phyloP scores from a whole-genome alignment of 2,329 filamentous ascomycete species.

The Ophiostoma angusticollis region DNA sequence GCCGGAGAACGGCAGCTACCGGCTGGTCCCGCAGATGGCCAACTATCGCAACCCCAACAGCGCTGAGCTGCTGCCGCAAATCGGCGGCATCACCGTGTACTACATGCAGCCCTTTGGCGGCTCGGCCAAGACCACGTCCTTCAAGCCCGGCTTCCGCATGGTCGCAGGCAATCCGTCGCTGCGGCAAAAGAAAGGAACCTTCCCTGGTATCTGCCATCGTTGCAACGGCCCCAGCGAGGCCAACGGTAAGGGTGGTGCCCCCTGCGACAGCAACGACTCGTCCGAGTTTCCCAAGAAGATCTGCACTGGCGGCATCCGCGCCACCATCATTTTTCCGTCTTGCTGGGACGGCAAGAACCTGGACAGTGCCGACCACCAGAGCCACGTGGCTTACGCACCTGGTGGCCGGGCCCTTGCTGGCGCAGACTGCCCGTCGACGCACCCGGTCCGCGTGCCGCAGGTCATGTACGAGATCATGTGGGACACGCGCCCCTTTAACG shows the following conservation, averaged over 20 bases:
- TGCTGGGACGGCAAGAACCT: constrained; percentile 43
- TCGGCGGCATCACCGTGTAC: constrained; percentile 24
- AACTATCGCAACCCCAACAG: constrained; percentile 12
- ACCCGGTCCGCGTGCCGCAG: too few relatives aligned
- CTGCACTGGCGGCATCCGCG: constrained; percentile 23
- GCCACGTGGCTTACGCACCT: constrained; percentile 33
- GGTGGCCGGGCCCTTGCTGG: too few relatives aligned
- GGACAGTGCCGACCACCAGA: constrained; percentile 33
- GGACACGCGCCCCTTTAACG: too few relatives aligned
- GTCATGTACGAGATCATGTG: too few relatives aligned
- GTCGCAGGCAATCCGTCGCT: too few relatives aligned
- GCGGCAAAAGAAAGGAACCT: background rate
- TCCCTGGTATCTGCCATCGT: too few relatives aligned
- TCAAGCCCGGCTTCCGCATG: too few relatives aligned
- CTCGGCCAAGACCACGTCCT: constrained; percentile 24
- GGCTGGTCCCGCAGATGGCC: constrained; percentile 19
- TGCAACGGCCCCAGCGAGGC: too few relatives aligned
- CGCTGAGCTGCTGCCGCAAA: constrained; percentile 10
- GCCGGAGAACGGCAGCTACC: constrained; percentile 9
- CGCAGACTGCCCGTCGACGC: too few relatives aligned
- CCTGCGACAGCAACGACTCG: too few relatives aligned
- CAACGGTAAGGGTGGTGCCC: too few relatives aligned
- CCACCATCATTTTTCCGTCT: constrained; percentile 31
- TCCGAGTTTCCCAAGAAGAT: constrained; percentile 5
- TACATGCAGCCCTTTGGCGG: constrained; percentile 16